phyloP scores from a whole-genome alignment of 2,329 filamentous ascomycete genomes.

The Bretziella fagacearum region DNA sequence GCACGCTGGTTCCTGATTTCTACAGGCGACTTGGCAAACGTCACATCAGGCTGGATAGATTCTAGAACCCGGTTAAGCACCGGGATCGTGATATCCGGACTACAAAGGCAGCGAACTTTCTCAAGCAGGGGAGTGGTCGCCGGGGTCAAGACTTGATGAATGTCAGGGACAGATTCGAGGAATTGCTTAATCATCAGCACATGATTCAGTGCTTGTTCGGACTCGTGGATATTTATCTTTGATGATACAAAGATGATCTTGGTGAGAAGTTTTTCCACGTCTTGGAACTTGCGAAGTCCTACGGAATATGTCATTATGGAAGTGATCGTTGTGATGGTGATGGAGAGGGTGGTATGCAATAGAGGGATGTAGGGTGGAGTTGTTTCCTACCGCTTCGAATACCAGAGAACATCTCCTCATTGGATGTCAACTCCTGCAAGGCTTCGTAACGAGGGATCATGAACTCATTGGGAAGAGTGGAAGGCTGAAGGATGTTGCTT shows the following conservation, averaged over 20 bases:
- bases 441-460: constrained; percentile 63
- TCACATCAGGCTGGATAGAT: constrained; percentile 66
- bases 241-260: constrained; percentile 62
- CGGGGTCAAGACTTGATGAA: constrained; percentile 51
- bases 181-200: constrained; percentile 78
- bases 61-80: constrained; percentile 48
- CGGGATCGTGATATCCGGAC: constrained; percentile 39
- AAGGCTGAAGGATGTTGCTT: constrained; percentile 76
- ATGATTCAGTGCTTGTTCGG: constrained; percentile 71
- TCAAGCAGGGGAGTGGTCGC: constrained; percentile 47
- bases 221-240: constrained; percentile 46
- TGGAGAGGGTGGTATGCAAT: no score
- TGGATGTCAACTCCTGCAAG: constrained; percentile 61
- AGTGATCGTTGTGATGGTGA: not conserved
- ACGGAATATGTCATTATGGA: not conserved
- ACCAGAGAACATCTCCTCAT: constrained; percentile 70
- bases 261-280: constrained; percentile 48
- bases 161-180: constrained; percentile 45
- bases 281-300: constrained; percentile 38
- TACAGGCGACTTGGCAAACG: constrained; percentile 59
- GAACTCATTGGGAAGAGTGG: constrained; percentile 48
- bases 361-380: no score
- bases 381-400: constrained; percentile 43
- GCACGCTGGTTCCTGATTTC: constrained; percentile 80
- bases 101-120: constrained; percentile 54